Percentiles rank a stretch among this genome's conserved stretches.
Evolutionary conservation across 2,329 filamentous ascomycete genomes (phyloP).

Genomic region (Aureobasidium uvarum): DNA sequence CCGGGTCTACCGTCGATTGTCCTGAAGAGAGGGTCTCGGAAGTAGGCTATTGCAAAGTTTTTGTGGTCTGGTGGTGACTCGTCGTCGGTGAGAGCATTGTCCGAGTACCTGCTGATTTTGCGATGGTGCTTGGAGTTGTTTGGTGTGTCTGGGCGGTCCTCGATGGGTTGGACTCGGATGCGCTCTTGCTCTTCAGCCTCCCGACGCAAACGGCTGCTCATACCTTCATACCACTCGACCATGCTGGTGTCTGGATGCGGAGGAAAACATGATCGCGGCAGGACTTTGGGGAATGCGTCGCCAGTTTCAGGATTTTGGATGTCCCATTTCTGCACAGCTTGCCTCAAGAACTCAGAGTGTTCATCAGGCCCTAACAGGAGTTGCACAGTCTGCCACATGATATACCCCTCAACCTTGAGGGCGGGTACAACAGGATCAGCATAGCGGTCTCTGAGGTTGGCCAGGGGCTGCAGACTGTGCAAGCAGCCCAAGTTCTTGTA

Average conservation of each 20-base stretch:
- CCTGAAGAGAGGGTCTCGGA: slow-evolving; percentile 51
- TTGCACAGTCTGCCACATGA: slow-evolving; percentile 91
- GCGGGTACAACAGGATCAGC: slow-evolving; percentile 75
- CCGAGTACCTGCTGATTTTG: slow-evolving; percentile 28
- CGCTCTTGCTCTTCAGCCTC: slow-evolving; percentile 54
- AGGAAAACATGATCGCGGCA: slow-evolving; percentile 70
- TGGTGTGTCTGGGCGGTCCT: slow-evolving; percentile 31
- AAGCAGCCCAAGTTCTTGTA: slow-evolving; percentile 90
- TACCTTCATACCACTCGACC: slow-evolving; percentile 78
- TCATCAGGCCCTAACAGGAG: slow-evolving; percentile 83
- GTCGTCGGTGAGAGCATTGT: slow-evolving; percentile 29
- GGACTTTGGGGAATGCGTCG: slow-evolving; percentile 55
- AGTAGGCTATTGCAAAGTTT: slow-evolving; percentile 49
- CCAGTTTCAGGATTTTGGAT: slow-evolving; percentile 69
- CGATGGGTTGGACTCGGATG: slow-evolving; percentile 27
- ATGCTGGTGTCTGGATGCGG: slow-evolving; percentile 72
- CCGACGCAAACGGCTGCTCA: slow-evolving; percentile 66
- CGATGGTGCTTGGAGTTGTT: slow-evolving; percentile 23
- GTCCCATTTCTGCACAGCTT: slow-evolving; percentile 73
- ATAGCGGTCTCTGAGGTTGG: slow-evolving; percentile 62
- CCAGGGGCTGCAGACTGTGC: slow-evolving; percentile 71
- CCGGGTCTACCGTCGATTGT: slow-evolving; percentile 46
- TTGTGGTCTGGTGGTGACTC: slow-evolving; percentile 43
- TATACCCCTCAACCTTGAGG: slow-evolving; percentile 78
- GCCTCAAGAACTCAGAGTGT: slow-evolving; percentile 79